Evolutionary conservation across 257 asterid species (phyloP).

Genomic region (Gynochthodes officinalis): DNA sequence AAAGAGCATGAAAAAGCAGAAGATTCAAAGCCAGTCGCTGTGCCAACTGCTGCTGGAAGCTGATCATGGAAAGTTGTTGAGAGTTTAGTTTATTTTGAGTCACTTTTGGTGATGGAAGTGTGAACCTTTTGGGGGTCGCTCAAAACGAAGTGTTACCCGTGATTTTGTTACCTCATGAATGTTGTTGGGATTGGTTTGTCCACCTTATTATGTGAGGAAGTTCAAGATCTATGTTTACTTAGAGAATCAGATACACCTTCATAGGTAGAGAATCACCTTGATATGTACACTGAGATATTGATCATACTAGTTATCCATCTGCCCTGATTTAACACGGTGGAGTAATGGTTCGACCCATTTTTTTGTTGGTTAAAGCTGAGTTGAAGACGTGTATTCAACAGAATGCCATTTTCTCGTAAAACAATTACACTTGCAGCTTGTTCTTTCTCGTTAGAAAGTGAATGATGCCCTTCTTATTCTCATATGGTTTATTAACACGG

Average conservation of each 20-base stretch:
- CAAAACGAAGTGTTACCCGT: neutral
- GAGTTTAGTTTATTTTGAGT: conserved; percentile 13
- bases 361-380: neutral
- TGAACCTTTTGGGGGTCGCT: neutral
- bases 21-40: conserved; percentile 72
- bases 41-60: conserved; percentile 68
- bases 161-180: conserved; percentile 11
- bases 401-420: neutral
- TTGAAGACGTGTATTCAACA: neutral
- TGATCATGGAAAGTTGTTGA: conserved; percentile 17
- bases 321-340: neutral
- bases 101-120: conserved; percentile 14
- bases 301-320: neutral
- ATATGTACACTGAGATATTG: neutral
- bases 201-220: neutral
- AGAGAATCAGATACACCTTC: neutral
- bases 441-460: neutral
- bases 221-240: conserved; percentile 1
- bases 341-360: neutral
- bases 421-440: neutral
- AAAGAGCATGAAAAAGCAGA: conserved; percentile 90
- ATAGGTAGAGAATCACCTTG: neutral
- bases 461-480: no score
- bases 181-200: neutral
- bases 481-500: no score